Evolutionary conservation across 1,284 basidiomycete species (phyloP).

Genomic region (Sanghuangporus weigelae): DNA sequence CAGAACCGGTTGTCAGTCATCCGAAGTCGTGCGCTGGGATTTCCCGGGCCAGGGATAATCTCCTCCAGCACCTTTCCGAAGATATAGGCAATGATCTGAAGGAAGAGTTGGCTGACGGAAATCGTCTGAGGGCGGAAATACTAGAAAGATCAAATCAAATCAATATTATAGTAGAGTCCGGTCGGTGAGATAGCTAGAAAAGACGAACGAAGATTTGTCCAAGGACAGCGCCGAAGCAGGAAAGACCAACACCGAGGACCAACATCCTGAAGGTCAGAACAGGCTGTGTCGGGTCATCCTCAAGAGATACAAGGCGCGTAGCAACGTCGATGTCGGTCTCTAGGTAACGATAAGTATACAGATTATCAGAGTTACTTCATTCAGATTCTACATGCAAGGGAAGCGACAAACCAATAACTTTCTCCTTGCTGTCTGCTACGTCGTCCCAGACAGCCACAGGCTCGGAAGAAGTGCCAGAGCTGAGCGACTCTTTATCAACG

Average conservation of each 20-base stretch:
- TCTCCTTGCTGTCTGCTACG: constrained; percentile 30
- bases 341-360: constrained; percentile 5
- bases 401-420: constrained; percentile 31
- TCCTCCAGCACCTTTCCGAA: constrained; percentile 38
- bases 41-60: constrained; percentile 41
- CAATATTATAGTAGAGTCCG: neutral
- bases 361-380: neutral
- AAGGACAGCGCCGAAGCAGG: constrained; percentile 51
- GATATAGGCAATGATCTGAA: constrained; percentile 47
- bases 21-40: constrained; percentile 27
- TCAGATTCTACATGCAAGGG: neutral
- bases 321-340: constrained; percentile 44
- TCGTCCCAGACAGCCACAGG: constrained; percentile 15
- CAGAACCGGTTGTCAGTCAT: constrained; percentile 39
- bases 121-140: constrained; percentile 47
- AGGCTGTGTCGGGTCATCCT: constrained; percentile 54
- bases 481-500: neutral
- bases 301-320: constrained; percentile 45
- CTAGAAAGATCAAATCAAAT: neutral
- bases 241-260: constrained; percentile 42
- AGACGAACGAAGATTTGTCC: constrained; percentile 50
- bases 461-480: neutral
- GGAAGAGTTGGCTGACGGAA: constrained; percentile 50
- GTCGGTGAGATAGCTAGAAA: neutral
- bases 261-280: constrained; percentile 44